These are phyloP conservation scores for Coriolopsis trogii DNA, from an alignment of 1,284 basidiomycete species.

Conservation along the genomic window DNA sequence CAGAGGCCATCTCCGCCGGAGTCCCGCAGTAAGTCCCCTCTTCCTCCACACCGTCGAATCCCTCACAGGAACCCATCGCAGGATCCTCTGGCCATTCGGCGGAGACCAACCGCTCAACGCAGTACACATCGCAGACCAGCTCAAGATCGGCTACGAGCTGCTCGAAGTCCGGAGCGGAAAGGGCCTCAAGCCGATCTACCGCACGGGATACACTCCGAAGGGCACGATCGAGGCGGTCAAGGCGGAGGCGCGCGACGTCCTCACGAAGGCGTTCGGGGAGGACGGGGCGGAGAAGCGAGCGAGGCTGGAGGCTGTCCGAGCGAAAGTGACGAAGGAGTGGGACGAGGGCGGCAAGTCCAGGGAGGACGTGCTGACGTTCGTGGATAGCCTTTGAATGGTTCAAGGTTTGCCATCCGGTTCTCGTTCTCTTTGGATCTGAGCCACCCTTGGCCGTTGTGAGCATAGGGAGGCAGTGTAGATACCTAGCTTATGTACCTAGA, in stretches of 20 bases:
- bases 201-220: conserved; percentile 12
- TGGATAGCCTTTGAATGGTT: too few species aligned
- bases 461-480: too few species aligned
- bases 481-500: too few species aligned
- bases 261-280: conserved; percentile 22
- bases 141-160: conserved; percentile 33
- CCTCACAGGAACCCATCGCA: conserved; percentile 15
- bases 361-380: conserved; percentile 8
- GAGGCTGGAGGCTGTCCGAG: conserved; percentile 6
- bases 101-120: conserved; percentile 31
- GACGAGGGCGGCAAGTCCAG: conserved; percentile 15
- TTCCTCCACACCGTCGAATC: neutral
- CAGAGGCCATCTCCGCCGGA: conserved; percentile 21
- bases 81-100: conserved; percentile 31
- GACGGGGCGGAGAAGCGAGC: conserved; percentile 24
- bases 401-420: too few species aligned
- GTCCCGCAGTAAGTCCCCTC: conserved; percentile 20
- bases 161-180: conserved; percentile 30
- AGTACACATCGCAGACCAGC: conserved; percentile 22
- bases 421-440: too few species aligned
- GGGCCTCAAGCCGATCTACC: conserved; percentile 24
- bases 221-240: conserved; percentile 21
- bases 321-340: conserved; percentile 12
- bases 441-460: too few species aligned
- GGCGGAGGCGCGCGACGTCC: conserved; percentile 18